Base-by-base conservation (phyloP, 208 protist genomes). In the Crithidia acanthocephali region DNA sequence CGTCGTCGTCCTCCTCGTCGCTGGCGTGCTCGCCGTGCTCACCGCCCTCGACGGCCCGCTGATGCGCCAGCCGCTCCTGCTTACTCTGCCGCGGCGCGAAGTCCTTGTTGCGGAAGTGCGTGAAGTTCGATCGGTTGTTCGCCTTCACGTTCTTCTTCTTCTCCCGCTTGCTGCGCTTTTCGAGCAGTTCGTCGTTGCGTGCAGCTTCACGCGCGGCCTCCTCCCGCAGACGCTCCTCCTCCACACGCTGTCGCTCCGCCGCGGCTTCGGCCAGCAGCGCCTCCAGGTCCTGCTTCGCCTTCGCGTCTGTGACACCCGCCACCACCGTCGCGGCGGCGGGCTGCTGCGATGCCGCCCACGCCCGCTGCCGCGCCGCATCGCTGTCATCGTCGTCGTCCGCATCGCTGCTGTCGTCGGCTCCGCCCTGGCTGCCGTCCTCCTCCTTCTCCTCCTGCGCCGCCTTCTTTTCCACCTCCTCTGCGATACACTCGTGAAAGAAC, bases 121-220 rank as follows among this genome's bases (percentile, higher is more conserved):
- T 90, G 62, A 95, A 93, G 80, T 95, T 93, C 6, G 86, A 92
- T 11, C 87, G 78, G 47, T 95, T 95, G 62, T 95, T 95, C 40
- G 85, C 83, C 81, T 95, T 95, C 13, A 95, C 90, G 67, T 95
- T 93, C 73, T 92, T 93, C 63, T 95, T 95, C 50, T 79, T 77
- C 37, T 85, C 79, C n/a, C 76, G 77, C 61, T 68, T 81, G 56
- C 68, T 74, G n/a, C 72, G 65, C 57, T 61, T 63, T 42, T 74
- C 50, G 13, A 63, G 55, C 20, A 72, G 67, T 45, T 79, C 76
- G 16, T 71, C 72, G 51, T 67, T 74, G 4, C 57, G 64, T 3
- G 81, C 76, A 27, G 67, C 61, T 25, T 75, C 57, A 16, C 48
- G 57, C 27, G 63, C 73, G 1, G 52, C 60, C 47, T 84, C 81